phyloP scores from a whole-genome alignment of 768 basidiomycete species.

The Polyporus arcularius region DNA sequence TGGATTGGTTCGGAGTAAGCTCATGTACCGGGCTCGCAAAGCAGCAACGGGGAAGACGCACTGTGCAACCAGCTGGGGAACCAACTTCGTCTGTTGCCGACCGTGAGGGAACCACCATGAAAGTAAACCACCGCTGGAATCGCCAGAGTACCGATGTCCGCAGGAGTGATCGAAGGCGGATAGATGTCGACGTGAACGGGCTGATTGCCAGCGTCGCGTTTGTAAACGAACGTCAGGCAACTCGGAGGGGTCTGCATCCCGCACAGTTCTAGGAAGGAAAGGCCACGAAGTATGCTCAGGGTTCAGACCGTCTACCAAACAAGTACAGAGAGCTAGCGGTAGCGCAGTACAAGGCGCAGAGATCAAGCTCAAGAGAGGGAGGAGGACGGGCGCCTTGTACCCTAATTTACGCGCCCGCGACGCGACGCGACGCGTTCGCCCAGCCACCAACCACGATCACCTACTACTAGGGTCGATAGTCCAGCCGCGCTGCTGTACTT shows the following conservation, averaged over 20 bases:
- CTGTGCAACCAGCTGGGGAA: slow-evolving; percentile 67
- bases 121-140: slow-evolving; percentile 41
- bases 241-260: background rate
- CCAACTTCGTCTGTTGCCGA: slow-evolving; percentile 61
- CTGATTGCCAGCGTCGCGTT: slow-evolving; percentile 27
- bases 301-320: too few species aligned
- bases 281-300: too few species aligned
- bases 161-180: slow-evolving; percentile 23
- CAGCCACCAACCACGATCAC: background rate
- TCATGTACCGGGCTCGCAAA: background rate
- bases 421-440: slow-evolving; percentile 3
- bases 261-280: too few species aligned
- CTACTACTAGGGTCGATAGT: background rate
- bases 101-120: slow-evolving; percentile 60
- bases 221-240: slow-evolving; percentile 38
- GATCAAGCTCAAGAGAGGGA: too few species aligned
- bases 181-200: slow-evolving; percentile 39
- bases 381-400: too few species aligned
- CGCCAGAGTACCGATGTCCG: background rate
- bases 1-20: slow-evolving; percentile 24
- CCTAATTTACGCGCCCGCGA: background rate
- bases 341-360: too few species aligned
- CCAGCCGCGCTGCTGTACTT: background rate
- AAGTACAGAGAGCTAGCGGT: too few species aligned
- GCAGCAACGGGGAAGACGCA: slow-evolving; percentile 28